phyloP scores from a whole-genome alignment of 352 stramenopile genomes.

The Phytopythium aichiense region DNA sequence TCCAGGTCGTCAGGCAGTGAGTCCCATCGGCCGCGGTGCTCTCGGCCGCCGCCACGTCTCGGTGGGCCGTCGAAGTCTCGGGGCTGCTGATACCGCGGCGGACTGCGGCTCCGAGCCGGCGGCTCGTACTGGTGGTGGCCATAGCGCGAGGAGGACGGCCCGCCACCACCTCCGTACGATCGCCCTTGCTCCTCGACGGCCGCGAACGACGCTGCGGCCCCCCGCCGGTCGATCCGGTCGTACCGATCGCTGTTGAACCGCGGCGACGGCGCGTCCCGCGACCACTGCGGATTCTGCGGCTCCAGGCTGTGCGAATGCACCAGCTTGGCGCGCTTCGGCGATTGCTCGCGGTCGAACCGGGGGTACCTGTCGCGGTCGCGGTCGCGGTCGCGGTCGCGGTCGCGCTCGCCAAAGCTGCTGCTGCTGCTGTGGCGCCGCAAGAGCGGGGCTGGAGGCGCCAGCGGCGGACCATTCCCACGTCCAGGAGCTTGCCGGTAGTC shows the following conservation, averaged over 20 bases:
- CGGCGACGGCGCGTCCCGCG: conserved; percentile 21
- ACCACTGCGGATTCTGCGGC: conserved; percentile 34
- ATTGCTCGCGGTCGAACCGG: conserved; percentile 14
- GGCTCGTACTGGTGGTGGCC: conserved; percentile 23
- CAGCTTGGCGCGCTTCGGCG: conserved; percentile 54
- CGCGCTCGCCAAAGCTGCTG: conserved; percentile 12
- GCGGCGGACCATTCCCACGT: not conserved
- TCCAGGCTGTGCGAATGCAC: conserved; percentile 62
- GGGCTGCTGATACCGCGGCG: conserved; percentile 1
- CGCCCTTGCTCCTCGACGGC: conserved; percentile 23
- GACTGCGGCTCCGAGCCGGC: conserved; percentile 5
- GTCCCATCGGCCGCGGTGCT: conserved; percentile 29
- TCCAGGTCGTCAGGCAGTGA: conserved; percentile 34
- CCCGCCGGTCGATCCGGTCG: conserved; percentile 4
- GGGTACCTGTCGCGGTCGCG: conserved; percentile 21
- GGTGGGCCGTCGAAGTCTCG: conserved; percentile 3
- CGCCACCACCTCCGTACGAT: conserved; percentile 9
- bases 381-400: conserved; percentile 9
- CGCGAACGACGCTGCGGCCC: conserved; percentile 21
- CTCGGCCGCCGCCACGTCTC: not conserved
- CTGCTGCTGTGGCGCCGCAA: conserved; percentile 47
- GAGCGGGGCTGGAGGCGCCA: conserved; percentile 3
- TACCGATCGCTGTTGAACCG: conserved; percentile 11
- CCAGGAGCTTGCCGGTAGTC: conserved; percentile 13
- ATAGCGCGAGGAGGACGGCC: conserved; percentile 11